phyloP scores from a whole-genome alignment of 805 yeast species.

The Ascoidea rubescens region DNA sequence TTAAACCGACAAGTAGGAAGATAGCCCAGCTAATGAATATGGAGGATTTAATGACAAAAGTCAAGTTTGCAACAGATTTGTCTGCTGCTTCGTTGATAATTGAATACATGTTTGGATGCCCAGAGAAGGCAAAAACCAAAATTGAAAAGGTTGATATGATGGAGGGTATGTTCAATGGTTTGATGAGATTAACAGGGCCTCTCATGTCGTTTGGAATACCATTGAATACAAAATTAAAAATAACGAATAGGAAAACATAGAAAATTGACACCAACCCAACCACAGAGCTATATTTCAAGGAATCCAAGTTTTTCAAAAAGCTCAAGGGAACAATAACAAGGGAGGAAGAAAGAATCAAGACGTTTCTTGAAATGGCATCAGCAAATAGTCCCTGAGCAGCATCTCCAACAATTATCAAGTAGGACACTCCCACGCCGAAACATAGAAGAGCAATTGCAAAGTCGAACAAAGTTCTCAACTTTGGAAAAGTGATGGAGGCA shows the following conservation, averaged over 20 bases:
- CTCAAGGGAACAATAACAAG: conserved; percentile 47
- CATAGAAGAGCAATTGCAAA: conserved; percentile 64
- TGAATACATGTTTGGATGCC: conserved; percentile 71
- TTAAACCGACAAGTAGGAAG: conserved; percentile 50
- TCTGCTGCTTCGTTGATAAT: conserved; percentile 56
- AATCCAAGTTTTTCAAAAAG: conserved; percentile 47
- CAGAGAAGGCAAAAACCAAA: conserved; percentile 68
- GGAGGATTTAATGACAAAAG: conserved; percentile 30
- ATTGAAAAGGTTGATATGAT: conserved; percentile 56
- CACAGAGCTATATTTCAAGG: conserved; percentile 57
- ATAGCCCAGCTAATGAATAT: conserved; percentile 38
- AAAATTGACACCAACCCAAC: conserved; percentile 54
- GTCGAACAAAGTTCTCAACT: conserved; percentile 54
- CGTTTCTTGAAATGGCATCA: conserved; percentile 14
- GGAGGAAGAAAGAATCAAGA: conserved; percentile 34
- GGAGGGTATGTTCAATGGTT: conserved; percentile 27
- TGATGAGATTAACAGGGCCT: conserved; percentile 27
- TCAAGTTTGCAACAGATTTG: conserved; percentile 33
- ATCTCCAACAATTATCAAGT: conserved; percentile 65
- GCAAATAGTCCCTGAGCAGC: conserved; percentile 54
- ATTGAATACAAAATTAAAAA: conserved; percentile 31
- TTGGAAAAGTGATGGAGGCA: conserved; percentile 60
- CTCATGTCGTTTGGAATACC: conserved; percentile 29
- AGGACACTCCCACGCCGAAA: conserved; percentile 64
- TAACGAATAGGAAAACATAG: conserved; percentile 43